Evolutionary conservation across 192 early-diverging fungal genomes (phyloP).

Genomic region (Entrophospora sp.): DNA sequence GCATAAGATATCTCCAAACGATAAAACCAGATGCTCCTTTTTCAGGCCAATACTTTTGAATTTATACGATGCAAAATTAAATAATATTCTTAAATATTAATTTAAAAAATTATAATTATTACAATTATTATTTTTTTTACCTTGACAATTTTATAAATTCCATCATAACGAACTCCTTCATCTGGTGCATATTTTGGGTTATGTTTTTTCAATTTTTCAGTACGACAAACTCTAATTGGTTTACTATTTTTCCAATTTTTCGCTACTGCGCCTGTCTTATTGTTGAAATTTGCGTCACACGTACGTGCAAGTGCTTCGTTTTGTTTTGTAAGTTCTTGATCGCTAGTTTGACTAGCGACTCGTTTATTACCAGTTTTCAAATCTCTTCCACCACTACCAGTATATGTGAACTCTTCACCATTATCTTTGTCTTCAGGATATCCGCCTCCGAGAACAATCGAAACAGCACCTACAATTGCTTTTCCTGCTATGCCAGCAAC

Average conservation of each 20-base stretch:
- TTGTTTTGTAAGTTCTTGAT: conserved; percentile 47
- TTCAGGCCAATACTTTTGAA: no score
- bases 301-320: conserved; percentile 52
- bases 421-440: conserved; percentile 57
- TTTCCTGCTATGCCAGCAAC: conserved; percentile 54
- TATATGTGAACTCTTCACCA: conserved; percentile 58
- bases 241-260: conserved; percentile 42
- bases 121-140: no score
- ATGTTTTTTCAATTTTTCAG: conserved; percentile 36
- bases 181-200: conserved; percentile 39
- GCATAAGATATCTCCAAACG: conserved; percentile 53
- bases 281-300: conserved; percentile 40
- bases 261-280: conserved; percentile 30
- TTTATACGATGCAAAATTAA: no score
- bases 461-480: conserved; percentile 41
- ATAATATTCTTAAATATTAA: no score
- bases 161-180: conserved; percentile 54
- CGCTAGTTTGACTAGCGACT: conserved; percentile 36
- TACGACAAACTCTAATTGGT: conserved; percentile 50
- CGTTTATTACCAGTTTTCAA: conserved; percentile 40
- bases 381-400: conserved; percentile 53
- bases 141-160: conserved; percentile 52
- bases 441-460: conserved; percentile 51
- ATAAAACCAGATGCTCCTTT: conserved; percentile 33
- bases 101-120: no score